These are phyloP conservation scores for Podaxis pistillaris DNA, from an alignment of 768 basidiomycete species.

Conservation along the genomic window DNA sequence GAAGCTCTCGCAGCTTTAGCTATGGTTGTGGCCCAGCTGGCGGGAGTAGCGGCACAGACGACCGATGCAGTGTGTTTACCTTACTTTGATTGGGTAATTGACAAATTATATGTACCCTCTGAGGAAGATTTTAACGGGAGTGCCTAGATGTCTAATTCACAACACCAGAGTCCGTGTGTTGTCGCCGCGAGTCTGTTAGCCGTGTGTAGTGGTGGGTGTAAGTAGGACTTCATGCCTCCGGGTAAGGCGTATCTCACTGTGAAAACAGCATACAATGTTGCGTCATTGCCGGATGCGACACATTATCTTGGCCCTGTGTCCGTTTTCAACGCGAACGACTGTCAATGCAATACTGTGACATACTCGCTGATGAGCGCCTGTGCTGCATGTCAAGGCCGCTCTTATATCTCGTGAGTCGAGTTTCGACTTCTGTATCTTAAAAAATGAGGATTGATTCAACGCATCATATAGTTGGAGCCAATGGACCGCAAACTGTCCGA, in stretches of 20 bases:
- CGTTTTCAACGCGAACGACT: slow-evolving; percentile 35
- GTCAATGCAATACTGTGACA: slow-evolving; percentile 55
- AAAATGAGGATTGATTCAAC: slow-evolving; percentile 9
- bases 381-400: slow-evolving; percentile 50
- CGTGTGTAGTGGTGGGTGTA: slow-evolving; percentile 41
- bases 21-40: neutral
- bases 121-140: neutral
- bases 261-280: slow-evolving; percentile 30
- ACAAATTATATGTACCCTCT: neutral
- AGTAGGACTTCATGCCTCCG: slow-evolving; percentile 17
- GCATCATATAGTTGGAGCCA: slow-evolving; percentile 41
- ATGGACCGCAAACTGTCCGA: slow-evolving; percentile 49
- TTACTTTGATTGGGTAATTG: slow-evolving; percentile 39
- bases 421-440: neutral
- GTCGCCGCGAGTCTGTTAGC: slow-evolving; percentile 42
- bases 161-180: slow-evolving; percentile 44
- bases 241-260: neutral
- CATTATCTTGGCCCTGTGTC: slow-evolving; percentile 39
- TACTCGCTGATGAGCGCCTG: slow-evolving; percentile 60
- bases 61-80: slow-evolving; percentile 39
- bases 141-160: slow-evolving; percentile 42
- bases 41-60: slow-evolving; percentile 29
- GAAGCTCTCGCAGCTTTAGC: neutral
- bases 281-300: slow-evolving; percentile 26
- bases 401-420: slow-evolving; percentile 26